Conservation (phyloP, 2,329 filamentous ascomycete genomes). For the Pestalotiopsis sp. region DNA sequence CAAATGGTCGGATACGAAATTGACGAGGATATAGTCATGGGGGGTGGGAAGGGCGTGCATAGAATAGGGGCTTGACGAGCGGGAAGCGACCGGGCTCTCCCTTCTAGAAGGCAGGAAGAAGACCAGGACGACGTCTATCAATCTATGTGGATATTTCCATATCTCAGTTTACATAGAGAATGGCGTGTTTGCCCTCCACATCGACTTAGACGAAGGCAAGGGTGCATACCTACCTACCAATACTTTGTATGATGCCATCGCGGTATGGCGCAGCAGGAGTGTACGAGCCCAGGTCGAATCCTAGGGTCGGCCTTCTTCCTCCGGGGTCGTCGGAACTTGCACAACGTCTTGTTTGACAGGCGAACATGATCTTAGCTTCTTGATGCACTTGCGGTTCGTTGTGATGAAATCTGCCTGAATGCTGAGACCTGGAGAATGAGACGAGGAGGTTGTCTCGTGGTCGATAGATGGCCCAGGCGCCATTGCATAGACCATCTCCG, state of each 20-base stretch:
- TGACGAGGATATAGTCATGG: constrained; percentile 3
- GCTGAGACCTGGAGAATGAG: not conserved
- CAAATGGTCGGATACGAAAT: constrained; percentile 11
- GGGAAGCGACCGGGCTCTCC: not conserved
- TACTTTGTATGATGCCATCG: not conserved
- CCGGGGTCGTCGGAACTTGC: not conserved
- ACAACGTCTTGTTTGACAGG: not conserved
- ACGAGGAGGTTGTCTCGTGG: not conserved
- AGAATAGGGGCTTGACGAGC: not conserved
- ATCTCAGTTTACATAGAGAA: not conserved
- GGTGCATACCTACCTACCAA: not conserved
- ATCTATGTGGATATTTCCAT: not conserved
- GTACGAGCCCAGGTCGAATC: not conserved
- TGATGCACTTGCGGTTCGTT: not conserved
- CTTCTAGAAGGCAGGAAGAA: constrained; percentile 14
- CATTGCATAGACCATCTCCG: not conserved
- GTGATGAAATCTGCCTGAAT: not conserved
- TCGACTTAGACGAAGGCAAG: too few relatives aligned
- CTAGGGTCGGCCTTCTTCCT: not conserved
- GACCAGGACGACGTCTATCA: not conserved
- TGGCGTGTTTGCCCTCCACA: not conserved
- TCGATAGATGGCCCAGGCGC: not conserved
- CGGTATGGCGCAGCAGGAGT: not conserved
- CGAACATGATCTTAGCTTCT: not conserved
- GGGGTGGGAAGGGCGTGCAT: not conserved